Evolutionary conservation across 2,329 filamentous ascomycete genomes (phyloP).

Genomic region (Ascosphaera apis): DNA sequence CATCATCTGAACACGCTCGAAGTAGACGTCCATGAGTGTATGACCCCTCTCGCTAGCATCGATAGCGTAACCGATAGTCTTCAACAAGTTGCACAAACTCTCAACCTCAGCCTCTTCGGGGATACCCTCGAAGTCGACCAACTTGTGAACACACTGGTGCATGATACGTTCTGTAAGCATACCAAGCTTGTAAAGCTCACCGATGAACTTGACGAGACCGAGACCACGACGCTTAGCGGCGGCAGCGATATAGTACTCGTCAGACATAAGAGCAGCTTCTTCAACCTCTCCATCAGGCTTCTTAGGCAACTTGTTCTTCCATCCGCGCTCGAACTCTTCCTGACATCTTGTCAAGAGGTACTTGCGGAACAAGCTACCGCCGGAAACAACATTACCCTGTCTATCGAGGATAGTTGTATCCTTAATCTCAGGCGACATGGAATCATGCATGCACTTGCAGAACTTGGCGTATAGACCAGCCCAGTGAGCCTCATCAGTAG

Average conservation of each 20-base stretch:
- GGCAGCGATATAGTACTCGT: conserved; percentile 87
- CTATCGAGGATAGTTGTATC: conserved; percentile 91
- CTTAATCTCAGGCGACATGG: conserved; percentile 82
- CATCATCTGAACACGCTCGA: conserved; percentile 65
- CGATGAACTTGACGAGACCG: conserved; percentile 96
- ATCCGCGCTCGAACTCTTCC: conserved; percentile 95
- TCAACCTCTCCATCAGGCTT: conserved; percentile 48
- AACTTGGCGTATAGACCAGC: conserved; percentile 98
- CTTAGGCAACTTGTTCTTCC: conserved; percentile 67
- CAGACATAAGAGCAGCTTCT: conserved; percentile 67
- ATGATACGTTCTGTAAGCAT: conserved; percentile 99
- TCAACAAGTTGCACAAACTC: conserved; percentile 77
- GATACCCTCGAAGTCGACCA: conserved; percentile 81
- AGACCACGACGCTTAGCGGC: conserved; percentile 92
- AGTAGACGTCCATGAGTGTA: conserved; percentile 82
- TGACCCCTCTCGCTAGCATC: conserved; percentile 64
- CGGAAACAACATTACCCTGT: conserved; percentile 65
- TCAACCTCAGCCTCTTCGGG: conserved; percentile 94
- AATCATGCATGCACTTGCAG: conserved; percentile 90
- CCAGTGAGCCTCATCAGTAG: conserved; percentile 95
- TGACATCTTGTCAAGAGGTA: conserved; percentile 97
- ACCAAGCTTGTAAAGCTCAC: conserved; percentile 92
- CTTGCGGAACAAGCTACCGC: conserved; percentile 89
- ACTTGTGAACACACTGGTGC: conserved; percentile 95
- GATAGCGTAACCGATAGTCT: conserved; percentile 74